Evolutionary conservation across 2,329 filamentous ascomycete species (phyloP).

Genomic region (Scleromitrula shiraiana): DNA sequence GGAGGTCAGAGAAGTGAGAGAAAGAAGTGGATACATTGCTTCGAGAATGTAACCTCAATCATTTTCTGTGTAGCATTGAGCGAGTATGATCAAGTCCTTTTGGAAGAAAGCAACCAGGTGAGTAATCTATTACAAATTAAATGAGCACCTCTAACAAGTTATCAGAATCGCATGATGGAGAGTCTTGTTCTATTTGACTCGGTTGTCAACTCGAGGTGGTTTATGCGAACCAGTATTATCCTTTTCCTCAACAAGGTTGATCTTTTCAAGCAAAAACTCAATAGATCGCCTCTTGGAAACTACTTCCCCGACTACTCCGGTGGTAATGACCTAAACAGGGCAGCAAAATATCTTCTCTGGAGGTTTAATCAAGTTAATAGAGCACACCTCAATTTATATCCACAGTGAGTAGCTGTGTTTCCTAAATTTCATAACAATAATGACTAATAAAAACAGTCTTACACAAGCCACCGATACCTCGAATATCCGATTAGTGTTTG

Average conservation of each 20-base stretch:
- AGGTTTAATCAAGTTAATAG: conserved; percentile 98
- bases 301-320: conserved; percentile 98
- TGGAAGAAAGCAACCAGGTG: conserved; percentile 97
- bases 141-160: conserved; percentile 15
- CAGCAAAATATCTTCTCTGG: conserved; percentile 96
- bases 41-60: conserved; percentile 98
- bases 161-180: conserved; percentile 98
- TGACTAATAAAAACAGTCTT: conserved; percentile 50
- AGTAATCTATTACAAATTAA: conserved; percentile 22
- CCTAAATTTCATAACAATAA: neutral
- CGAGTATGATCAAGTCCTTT: conserved; percentile 94
- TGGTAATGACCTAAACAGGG: conserved; percentile 95
- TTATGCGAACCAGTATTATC: conserved; percentile 98
- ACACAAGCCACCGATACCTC: conserved; percentile 98
- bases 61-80: conserved; percentile 98
- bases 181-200: conserved; percentile 94
- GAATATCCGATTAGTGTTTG: conserved; percentile 95
- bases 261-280: conserved; percentile 91
- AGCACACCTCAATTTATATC: conserved; percentile 91
- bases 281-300: conserved; percentile 79
- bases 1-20: conserved; percentile 94
- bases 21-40: conserved; percentile 99
- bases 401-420: conserved; percentile 68
- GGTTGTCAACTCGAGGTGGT: conserved; percentile 97
- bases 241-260: conserved; percentile 99